Evolutionary conservation across 805 yeast species (phyloP).

Genomic region (Kluyveromyces siamensis): DNA sequence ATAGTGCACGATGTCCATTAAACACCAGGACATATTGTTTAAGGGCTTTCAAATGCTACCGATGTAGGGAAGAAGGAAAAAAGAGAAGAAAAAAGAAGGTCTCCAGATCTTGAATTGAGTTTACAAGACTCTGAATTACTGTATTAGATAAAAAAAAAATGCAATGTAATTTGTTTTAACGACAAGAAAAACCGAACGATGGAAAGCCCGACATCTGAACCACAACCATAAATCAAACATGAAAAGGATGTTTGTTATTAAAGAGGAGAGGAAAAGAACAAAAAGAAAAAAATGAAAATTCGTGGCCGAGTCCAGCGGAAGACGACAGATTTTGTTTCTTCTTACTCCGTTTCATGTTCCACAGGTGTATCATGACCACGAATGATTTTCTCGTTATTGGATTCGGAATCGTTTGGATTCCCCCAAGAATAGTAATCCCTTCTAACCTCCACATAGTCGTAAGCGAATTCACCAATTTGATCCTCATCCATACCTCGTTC

Average conservation of each 20-base stretch:
- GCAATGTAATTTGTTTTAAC: background rate
- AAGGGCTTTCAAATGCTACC: background rate
- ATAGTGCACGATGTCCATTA: background rate
- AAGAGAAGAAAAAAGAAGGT: background rate
- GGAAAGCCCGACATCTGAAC: background rate
- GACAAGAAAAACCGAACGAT: background rate
- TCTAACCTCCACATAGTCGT: conserved; percentile 94
- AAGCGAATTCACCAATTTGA: conserved; percentile 98
- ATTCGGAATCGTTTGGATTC: conserved; percentile 17
- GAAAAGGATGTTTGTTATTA: too few species aligned
- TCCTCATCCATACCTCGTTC: conserved; percentile 89
- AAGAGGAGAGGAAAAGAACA: background rate
- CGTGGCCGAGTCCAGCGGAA: too few species aligned
- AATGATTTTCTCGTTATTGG: conserved; percentile 1
- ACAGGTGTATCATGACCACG: background rate
- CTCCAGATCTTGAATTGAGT: too few species aligned
- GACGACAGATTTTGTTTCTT: too few species aligned
- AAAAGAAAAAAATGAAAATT: too few species aligned
- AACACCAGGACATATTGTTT: background rate
- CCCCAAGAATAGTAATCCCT: conserved; percentile 67
- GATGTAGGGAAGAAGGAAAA: background rate
- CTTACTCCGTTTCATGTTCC: background rate
- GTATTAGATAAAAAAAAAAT: too few species aligned
- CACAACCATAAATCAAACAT: too few species aligned
- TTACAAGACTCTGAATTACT: too few species aligned